Evolutionary conservation across 306 rosid genomes (phyloP).

Genomic region (Dryas drummondii): DNA sequence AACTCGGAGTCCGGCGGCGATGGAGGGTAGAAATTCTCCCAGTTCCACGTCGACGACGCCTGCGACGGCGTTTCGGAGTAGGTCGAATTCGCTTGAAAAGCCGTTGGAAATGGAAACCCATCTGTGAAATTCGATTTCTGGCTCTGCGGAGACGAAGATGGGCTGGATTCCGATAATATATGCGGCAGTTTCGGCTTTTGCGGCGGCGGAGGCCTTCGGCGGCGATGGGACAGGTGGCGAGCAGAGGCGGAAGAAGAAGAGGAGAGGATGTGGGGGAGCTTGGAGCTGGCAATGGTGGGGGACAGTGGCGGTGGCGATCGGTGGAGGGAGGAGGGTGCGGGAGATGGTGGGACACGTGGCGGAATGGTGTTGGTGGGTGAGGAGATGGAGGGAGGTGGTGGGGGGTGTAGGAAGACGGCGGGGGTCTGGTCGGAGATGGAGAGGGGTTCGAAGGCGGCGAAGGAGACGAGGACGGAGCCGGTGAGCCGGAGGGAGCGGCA

Average conservation of each 20-base stretch:
- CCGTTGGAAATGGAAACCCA: constrained; percentile 48
- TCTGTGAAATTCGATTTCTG: constrained; percentile 46
- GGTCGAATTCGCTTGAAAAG: constrained; percentile 62
- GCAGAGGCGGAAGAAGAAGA: constrained; percentile 28
- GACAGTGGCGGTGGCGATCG: constrained; percentile 41
- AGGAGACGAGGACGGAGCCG: constrained; percentile 72
- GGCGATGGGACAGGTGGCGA: constrained; percentile 15
- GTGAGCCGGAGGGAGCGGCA: constrained; percentile 87
- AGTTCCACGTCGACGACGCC: constrained; percentile 90
- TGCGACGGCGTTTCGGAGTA: constrained; percentile 92
- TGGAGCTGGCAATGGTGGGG: constrained; percentile 56
- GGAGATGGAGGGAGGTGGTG: constrained; percentile 24
- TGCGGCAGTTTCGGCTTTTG: constrained; percentile 75
- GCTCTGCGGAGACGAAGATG: constrained; percentile 57
- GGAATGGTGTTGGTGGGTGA: constrained; percentile 20
- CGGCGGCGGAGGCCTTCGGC: constrained; percentile 47
- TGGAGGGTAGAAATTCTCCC: constrained; percentile 95
- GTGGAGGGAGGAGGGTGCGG: constrained; percentile 43
- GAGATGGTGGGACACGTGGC: constrained; percentile 46
- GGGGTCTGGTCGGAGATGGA: constrained; percentile 78
- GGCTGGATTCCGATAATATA: constrained; percentile 84
- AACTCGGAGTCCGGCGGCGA: constrained; percentile 90
- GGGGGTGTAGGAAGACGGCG: constrained; percentile 67
- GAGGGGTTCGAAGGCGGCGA: constrained; percentile 72
- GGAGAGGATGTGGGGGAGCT: constrained; percentile 61